Conservation (phyloP, 768 basidiomycete genomes). For the Tylopilus subfusipes region DNA sequence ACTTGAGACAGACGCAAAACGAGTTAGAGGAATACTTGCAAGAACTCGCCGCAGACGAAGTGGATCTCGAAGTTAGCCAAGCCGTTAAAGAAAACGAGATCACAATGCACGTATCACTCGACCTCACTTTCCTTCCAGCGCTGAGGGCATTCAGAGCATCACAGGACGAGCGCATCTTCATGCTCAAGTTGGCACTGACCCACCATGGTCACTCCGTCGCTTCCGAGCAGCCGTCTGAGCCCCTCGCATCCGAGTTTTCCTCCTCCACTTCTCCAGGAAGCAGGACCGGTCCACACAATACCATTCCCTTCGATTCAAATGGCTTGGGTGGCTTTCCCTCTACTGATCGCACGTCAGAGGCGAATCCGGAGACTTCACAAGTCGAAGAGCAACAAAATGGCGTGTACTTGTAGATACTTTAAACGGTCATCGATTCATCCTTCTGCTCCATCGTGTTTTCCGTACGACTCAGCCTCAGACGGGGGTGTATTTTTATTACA, state of each 20-base stretch:
- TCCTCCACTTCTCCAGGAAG: neutral
- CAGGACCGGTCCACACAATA: slow-evolving; percentile 1
- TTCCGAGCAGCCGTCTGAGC: slow-evolving; percentile 10
- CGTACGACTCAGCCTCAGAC: no score
- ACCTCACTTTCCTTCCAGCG: slow-evolving; percentile 7
- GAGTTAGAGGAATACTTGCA: slow-evolving; percentile 48
- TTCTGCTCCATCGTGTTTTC: no score
- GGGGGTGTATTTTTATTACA: neutral
- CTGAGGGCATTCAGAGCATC: slow-evolving; percentile 51
- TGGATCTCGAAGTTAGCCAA: slow-evolving; percentile 55
- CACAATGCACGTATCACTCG: slow-evolving; percentile 55
- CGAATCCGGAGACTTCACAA: neutral
- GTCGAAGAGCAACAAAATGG: slow-evolving; percentile 14
- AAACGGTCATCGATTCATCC: neutral
- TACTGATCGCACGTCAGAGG: neutral
- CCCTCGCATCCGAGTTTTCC: neutral
- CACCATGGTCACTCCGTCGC: slow-evolving; percentile 56
- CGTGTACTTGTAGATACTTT: slow-evolving; percentile 26
- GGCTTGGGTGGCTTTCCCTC: slow-evolving; percentile 10
- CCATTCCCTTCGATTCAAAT: slow-evolving; percentile 9
- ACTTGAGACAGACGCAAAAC: slow-evolving; percentile 59
- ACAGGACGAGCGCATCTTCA: slow-evolving; percentile 71
- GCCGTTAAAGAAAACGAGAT: slow-evolving; percentile 69
- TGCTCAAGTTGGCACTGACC: slow-evolving; percentile 60
- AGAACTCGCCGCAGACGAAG: slow-evolving; percentile 31